A percentile compares a stretch with the other conserved stretches of the same genome.
Conservation (phyloP, 2,329 filamentous ascomycete species). For the Exserohilum turcica region DNA sequence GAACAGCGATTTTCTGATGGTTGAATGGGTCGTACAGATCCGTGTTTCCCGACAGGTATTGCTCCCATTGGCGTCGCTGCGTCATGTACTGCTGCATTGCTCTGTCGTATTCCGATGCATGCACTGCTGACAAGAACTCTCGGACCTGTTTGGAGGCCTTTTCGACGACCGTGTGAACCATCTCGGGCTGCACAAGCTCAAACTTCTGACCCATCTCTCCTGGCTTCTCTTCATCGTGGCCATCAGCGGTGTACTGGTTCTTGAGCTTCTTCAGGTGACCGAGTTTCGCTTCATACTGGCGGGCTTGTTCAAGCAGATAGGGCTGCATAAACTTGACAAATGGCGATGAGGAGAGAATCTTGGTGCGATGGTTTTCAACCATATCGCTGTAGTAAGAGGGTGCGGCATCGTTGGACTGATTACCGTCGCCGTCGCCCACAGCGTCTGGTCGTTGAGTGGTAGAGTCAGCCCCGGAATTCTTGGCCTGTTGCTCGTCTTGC, state of each 20-base stretch:
- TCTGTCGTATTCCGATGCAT: constrained; percentile 96
- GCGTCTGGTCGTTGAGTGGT: constrained; percentile 6
- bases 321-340: constrained; percentile 96
- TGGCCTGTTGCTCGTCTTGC: constrained; percentile 7
- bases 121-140: constrained; percentile 91
- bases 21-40: constrained; percentile 93
- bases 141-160: constrained; percentile 84
- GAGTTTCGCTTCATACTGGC: constrained; percentile 85
- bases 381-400: constrained; percentile 95
- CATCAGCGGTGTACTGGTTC: constrained; percentile 65
- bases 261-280: constrained; percentile 81
- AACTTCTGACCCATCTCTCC: constrained; percentile 68
- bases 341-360: constrained; percentile 90
- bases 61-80: constrained; percentile 95
- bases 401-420: constrained; percentile 74
- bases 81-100: constrained; percentile 91
- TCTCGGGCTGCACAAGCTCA: constrained; percentile 89
- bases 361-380: constrained; percentile 90
- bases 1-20: constrained; percentile 93
- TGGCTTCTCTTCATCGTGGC: constrained; percentile 34
- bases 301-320: constrained; percentile 87
- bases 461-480: neutral
- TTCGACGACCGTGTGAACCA: constrained; percentile 84
- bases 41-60: constrained; percentile 84
- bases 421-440: constrained; percentile 45